These are phyloP conservation scores for Coemansia sp. DNA, from an alignment of 192 early-diverging fungal species.

Conservation along the genomic window DNA sequence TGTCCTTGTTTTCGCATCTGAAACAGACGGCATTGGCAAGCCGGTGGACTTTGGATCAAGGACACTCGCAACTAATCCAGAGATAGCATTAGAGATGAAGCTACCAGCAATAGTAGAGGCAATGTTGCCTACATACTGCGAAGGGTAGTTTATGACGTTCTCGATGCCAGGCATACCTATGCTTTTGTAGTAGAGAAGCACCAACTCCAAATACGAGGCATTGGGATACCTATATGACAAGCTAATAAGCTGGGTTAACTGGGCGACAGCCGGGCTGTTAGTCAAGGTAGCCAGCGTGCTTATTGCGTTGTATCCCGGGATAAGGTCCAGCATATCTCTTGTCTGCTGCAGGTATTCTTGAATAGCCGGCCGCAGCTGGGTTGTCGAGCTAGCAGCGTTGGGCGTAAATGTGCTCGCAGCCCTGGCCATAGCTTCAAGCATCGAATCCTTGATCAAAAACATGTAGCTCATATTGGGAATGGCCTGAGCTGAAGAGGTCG, in stretches of 20 bases:
- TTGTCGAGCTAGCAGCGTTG: background rate
- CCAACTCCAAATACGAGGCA: slow-evolving; percentile 28
- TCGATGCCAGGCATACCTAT: slow-evolving; percentile 39
- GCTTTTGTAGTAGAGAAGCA: slow-evolving; percentile 25
- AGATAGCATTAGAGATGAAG: slow-evolving; percentile 36
- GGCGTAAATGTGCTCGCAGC: slow-evolving; percentile 5
- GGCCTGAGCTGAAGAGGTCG: background rate
- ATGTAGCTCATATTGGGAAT: slow-evolving; percentile 38
- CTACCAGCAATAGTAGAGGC: slow-evolving; percentile 30
- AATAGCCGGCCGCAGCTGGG: background rate
- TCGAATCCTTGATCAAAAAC: slow-evolving; percentile 18
- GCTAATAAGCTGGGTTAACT: slow-evolving; percentile 14
- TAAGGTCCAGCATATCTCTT: slow-evolving; percentile 9
- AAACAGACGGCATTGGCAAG: background rate
- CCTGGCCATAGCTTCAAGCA: slow-evolving; percentile 11
- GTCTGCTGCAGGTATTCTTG: slow-evolving; percentile 11
- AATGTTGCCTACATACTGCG: slow-evolving; percentile 30
- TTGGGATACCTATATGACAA: slow-evolving; percentile 33
- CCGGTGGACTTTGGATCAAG: slow-evolving; percentile 7
- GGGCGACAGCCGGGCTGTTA: slow-evolving; percentile 12
- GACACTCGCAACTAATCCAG: slow-evolving; percentile 5
- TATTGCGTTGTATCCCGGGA: slow-evolving; percentile 13
- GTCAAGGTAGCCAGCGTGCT: slow-evolving; percentile 1
- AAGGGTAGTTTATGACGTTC: slow-evolving; percentile 14
- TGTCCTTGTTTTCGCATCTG: background rate